Evolutionary conservation across 2,329 filamentous ascomycete genomes (phyloP).

Genomic region (Monosporascus sp.): DNA sequence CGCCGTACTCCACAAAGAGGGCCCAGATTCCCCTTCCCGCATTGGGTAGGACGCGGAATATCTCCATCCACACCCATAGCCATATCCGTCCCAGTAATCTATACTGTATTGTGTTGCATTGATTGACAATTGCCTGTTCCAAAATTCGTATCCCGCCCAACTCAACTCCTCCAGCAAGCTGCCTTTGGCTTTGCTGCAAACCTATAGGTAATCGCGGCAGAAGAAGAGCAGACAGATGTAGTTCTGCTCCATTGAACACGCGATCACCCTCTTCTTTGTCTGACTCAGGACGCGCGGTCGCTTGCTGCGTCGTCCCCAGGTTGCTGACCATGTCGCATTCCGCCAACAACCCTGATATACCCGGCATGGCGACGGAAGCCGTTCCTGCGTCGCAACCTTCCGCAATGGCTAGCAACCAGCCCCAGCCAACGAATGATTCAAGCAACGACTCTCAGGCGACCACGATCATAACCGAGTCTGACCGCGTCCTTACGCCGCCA

Average conservation of each 20-base stretch:
- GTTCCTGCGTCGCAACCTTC: conserved; percentile 7
- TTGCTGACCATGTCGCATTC: neutral
- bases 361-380: neutral
- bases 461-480: conserved; percentile 32
- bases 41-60: neutral
- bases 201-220: neutral
- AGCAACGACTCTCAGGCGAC: conserved; percentile 41
- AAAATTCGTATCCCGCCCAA: too few relatives aligned
- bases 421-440: conserved; percentile 22
- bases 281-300: neutral
- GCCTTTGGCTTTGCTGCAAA: neutral
- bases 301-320: neutral
- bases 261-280: neutral
- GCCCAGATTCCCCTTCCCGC: neutral
- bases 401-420: conserved; percentile 13
- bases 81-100: too few relatives aligned
- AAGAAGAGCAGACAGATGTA: neutral
- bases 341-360: neutral
- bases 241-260: neutral
- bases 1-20: neutral
- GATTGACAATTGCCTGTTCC: too few relatives aligned
- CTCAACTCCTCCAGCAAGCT: neutral
- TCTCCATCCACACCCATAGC: neutral
- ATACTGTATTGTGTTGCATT: too few relatives aligned
- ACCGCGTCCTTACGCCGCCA: conserved; percentile 38